Base-by-base conservation (phyloP, 495 filamentous ascomycete genomes). In the Massariosphaeria phaeospora region DNA sequence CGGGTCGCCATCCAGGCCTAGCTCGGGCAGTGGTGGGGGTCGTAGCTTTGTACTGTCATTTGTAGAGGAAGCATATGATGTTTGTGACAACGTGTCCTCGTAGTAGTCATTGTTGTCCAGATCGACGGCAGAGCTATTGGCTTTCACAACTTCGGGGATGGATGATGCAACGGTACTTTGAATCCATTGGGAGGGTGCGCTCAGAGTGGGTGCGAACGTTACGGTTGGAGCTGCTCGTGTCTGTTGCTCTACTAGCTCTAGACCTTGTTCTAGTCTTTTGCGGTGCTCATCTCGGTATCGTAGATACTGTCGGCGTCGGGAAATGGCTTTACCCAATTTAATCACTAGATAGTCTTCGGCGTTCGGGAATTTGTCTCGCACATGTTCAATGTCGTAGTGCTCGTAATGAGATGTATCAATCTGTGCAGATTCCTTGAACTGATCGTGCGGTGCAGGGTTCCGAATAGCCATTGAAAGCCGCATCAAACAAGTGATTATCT, bases 401-500 rank as follows among this genome's bases (percentile, higher is more conserved):
- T 57, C 54, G 15, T 35, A 50, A 23, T 44, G 24, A 24, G 54
- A 44, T 5, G 30, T 45, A 18, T 50, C 54, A 13, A 57, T 38
- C 2, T 43, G 15, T 11, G 15, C 7, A 15, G 45, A 51, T 17
- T 25, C 47, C 17, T 50, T 47, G 54, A 57, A 50, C 24, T 51
- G 45, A 30, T 57, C 24, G 38, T 51, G 46, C 2, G 54, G 46
- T 10, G 54, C 54, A 11, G 54, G 54, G 31, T 57, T 57, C 18
- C 38, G 45, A 24, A 57, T 45, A n/a, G 54, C 35, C 46, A 51
- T 44, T 10, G 54, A 51, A 6, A 57, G 46, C 8, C 46, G 54
- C 45, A 57, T 50, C 21, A 57, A 31, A 23, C 54, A 57, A 12
- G 54, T 57, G 21, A 43, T 50, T 7, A 57, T 57, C 23, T 57